These are phyloP conservation scores for Rhododendron molle DNA, from an alignment of 148 eudicot species.

Conservation along the genomic window DNA sequence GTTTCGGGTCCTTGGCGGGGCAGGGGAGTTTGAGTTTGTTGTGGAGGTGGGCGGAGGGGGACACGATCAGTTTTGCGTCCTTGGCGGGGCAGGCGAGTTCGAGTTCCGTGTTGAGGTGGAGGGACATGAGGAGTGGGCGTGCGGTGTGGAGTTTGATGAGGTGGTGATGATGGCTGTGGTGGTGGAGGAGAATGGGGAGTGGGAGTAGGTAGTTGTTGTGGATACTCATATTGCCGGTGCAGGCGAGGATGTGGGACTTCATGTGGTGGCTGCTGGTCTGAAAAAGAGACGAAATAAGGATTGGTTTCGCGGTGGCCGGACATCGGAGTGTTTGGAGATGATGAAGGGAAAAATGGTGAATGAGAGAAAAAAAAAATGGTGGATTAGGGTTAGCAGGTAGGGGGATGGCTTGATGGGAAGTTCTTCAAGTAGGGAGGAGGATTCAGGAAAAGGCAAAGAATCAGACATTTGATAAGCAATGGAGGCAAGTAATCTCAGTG, in stretches of 20 bases:
- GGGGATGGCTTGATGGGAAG: constrained; percentile 16
- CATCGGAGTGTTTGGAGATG: constrained; percentile 24
- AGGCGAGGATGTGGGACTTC: background rate
- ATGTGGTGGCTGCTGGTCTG: constrained; percentile 15
- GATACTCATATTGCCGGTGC: constrained; percentile 20
- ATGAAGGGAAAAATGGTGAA: background rate
- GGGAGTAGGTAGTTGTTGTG: constrained; percentile 1
- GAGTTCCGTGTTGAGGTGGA: constrained; percentile 9
- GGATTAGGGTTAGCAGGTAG: background rate
- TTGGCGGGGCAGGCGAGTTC: background rate
- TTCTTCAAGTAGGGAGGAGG: constrained; percentile 17
- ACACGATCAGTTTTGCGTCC: background rate
- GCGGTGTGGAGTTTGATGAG: background rate
- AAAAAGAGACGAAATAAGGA: constrained; percentile 44
- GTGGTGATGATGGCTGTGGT: constrained; percentile 7
- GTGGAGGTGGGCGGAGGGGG: background rate
- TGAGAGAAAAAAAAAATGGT: background rate
- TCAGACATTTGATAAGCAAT: constrained; percentile 34
- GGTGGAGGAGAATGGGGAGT: constrained; percentile 8
- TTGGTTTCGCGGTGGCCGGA: constrained; percentile 45
- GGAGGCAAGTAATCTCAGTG: constrained; percentile 64
- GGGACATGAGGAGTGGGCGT: constrained; percentile 38
- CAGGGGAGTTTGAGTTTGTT: background rate
- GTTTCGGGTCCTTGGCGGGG: background rate
- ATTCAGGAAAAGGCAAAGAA: constrained; percentile 53